Conservation (phyloP, 805 yeast species). For the Ogataea paradorogensis region DNA sequence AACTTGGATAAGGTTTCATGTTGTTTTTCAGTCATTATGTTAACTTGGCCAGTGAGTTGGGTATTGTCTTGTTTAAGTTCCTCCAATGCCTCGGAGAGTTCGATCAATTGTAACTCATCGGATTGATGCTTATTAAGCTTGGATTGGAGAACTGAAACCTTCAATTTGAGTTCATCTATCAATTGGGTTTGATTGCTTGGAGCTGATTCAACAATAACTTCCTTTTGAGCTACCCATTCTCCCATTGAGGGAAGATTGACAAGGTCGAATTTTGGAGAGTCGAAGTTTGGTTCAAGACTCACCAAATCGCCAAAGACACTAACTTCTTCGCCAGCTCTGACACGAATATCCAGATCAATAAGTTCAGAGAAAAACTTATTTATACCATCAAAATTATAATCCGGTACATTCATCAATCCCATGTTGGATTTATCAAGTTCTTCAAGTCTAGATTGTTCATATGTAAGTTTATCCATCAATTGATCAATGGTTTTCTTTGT, state of each 20-base stretch:
- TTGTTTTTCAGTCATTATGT: slow-evolving; percentile 12
- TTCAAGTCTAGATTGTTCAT: not conserved
- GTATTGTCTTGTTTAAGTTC: slow-evolving; percentile 25
- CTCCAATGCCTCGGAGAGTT: slow-evolving; percentile 22
- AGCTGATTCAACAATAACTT: not conserved
- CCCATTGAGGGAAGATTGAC: not conserved
- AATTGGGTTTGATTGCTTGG: slow-evolving; percentile 8
- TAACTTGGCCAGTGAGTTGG: slow-evolving; percentile 15
- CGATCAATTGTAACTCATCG: slow-evolving; percentile 29
- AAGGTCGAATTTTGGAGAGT: not conserved
- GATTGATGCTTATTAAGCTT: slow-evolving; percentile 37
- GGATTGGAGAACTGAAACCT: slow-evolving; percentile 43
- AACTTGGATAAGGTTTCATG: slow-evolving; percentile 3
- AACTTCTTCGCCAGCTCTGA: slow-evolving; percentile 7
- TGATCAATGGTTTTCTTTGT: not conserved
- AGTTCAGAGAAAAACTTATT: not conserved
- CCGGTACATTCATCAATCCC: slow-evolving; percentile 6
- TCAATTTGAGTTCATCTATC: slow-evolving; percentile 44
- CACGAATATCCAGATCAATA: not conserved
- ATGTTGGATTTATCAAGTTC: slow-evolving; percentile 1
- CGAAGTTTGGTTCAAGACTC: not conserved
- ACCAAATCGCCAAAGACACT: not conserved
- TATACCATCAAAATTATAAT: not conserved
- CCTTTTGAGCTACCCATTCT: not conserved
- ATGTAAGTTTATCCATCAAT: not conserved